Conservation (phyloP, 2,329 filamentous ascomycete species). For the Sclerotinia spermophila region DNA sequence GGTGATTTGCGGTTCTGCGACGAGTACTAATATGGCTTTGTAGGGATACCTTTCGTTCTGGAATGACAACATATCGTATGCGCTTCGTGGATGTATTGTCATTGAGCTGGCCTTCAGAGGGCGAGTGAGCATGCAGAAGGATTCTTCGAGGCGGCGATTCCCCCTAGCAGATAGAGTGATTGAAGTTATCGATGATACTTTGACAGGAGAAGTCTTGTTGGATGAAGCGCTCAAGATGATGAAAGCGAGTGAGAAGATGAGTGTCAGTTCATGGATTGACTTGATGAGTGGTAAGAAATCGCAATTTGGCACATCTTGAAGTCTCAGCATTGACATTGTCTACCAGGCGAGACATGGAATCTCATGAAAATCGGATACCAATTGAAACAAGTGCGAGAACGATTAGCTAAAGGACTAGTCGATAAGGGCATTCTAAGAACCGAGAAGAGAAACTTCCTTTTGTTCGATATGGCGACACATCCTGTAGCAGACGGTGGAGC, state of each 20-base stretch:
- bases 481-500: slow-evolving; percentile 93
- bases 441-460: slow-evolving; percentile 98
- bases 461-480: slow-evolving; percentile 99
- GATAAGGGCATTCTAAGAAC: slow-evolving; percentile 98
- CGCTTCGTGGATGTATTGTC: slow-evolving; percentile 94
- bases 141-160: slow-evolving; percentile 85
- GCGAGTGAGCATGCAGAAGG: slow-evolving; percentile 97
- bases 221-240: slow-evolving; percentile 99
- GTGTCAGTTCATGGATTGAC: slow-evolving; percentile 98
- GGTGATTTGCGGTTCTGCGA: slow-evolving; percentile 11
- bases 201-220: slow-evolving; percentile 93
- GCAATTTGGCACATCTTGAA: slow-evolving; percentile 7
- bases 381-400: slow-evolving; percentile 97
- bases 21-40: slow-evolving; percentile 14
- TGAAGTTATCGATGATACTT: slow-evolving; percentile 93
- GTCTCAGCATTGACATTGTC: slow-evolving; percentile 8
- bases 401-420: slow-evolving; percentile 92
- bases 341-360: slow-evolving; percentile 94
- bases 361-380: slow-evolving; percentile 99
- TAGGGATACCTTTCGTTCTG: slow-evolving; percentile 98
- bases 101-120: slow-evolving; percentile 95
- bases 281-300: slow-evolving; percentile 78
- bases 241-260: slow-evolving; percentile 99
- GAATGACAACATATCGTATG: slow-evolving; percentile 99
- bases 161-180: slow-evolving; percentile 90